Evolutionary conservation across 1,139 yeast species (phyloP).

Genomic region (Candida sanyaensis): DNA sequence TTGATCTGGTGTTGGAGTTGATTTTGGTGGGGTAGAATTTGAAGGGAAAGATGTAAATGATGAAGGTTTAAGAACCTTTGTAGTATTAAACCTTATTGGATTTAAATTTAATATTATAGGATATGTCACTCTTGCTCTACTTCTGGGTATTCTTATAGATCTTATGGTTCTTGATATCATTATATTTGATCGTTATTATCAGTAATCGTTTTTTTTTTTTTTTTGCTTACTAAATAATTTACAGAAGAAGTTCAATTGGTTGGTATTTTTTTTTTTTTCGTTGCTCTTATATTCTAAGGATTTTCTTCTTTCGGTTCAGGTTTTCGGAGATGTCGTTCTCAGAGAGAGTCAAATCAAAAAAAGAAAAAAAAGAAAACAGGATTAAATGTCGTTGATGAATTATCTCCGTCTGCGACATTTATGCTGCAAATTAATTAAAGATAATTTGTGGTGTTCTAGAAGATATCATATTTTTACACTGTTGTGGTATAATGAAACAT

Average conservation of each 20-base stretch:
- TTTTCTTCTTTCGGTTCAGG: not conserved
- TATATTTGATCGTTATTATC: too few species aligned
- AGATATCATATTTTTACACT: too few species aligned
- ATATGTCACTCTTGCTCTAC: not conserved
- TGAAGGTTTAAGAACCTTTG: not conserved
- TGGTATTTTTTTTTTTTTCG: not conserved
- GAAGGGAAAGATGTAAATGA: constrained; percentile 8
- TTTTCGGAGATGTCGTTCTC: not conserved
- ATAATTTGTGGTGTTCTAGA: too few species aligned
- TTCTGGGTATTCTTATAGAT: not conserved
- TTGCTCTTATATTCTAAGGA: not conserved
- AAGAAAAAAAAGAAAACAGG: too few species aligned
- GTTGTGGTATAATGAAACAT: too few species aligned
- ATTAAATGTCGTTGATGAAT: not conserved
- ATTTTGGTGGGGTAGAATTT: constrained; percentile 26
- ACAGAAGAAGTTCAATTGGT: not conserved
- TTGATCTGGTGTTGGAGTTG: constrained; percentile 17
- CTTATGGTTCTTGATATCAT: not conserved
- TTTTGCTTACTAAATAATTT: not conserved
- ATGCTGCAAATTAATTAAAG: too few species aligned
- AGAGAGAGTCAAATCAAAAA: too few species aligned
- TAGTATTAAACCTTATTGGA: constrained; percentile 6
- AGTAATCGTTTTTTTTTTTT: too few species aligned
- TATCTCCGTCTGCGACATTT: not conserved
- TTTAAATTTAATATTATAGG: not conserved